phyloP scores from a whole-genome alignment of 2,329 filamentous ascomycete species.

The Zymoseptoria tritici region DNA sequence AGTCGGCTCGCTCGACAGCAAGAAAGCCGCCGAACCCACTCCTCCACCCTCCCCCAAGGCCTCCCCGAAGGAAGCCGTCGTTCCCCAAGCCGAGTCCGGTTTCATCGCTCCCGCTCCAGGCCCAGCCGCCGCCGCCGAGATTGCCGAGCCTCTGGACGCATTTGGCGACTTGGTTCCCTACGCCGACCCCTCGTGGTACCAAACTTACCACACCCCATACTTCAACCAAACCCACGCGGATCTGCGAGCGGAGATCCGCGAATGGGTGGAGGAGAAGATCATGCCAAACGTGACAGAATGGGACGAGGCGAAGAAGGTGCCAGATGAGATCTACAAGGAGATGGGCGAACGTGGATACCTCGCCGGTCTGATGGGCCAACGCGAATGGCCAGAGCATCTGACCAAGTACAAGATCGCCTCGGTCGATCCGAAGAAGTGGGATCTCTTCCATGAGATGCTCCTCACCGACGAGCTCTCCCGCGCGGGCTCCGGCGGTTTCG shows the following conservation, averaged over 20 bases:
- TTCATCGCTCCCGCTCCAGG: slow-evolving; percentile 36
- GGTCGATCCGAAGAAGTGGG: slow-evolving; percentile 84
- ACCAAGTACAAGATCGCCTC: slow-evolving; percentile 64
- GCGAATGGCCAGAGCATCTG: slow-evolving; percentile 67
- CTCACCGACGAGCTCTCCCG: slow-evolving; percentile 91
- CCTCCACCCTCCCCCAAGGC: slow-evolving; percentile 42
- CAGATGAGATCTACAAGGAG: slow-evolving; percentile 83
- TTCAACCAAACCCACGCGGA: slow-evolving; percentile 91
- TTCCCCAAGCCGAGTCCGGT: slow-evolving; percentile 55
- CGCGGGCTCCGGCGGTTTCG: slow-evolving; percentile 79
- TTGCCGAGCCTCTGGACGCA: slow-evolving; percentile 68
- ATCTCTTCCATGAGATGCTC: slow-evolving; percentile 96
- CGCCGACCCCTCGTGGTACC: slow-evolving; percentile 74
- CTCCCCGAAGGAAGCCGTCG: slow-evolving; percentile 42
- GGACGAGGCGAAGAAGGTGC: slow-evolving; percentile 91
- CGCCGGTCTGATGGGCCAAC: slow-evolving; percentile 77
- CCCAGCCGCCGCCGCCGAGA: slow-evolving; percentile 41
- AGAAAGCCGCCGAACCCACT: slow-evolving; percentile 48
- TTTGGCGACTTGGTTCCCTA: slow-evolving; percentile 86
- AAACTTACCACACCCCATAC: slow-evolving; percentile 80
- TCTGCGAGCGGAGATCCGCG: slow-evolving; percentile 79
- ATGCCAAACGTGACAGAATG: slow-evolving; percentile 91
- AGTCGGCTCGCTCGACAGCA: slow-evolving; percentile 80
- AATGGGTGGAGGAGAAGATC: slow-evolving; percentile 84
- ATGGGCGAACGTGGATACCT: slow-evolving; percentile 92